A percentile compares a stretch with the other conserved stretches of the same genome.
Conservation (phyloP, 768 basidiomycete species). For the Suillus clintonianus region DNA sequence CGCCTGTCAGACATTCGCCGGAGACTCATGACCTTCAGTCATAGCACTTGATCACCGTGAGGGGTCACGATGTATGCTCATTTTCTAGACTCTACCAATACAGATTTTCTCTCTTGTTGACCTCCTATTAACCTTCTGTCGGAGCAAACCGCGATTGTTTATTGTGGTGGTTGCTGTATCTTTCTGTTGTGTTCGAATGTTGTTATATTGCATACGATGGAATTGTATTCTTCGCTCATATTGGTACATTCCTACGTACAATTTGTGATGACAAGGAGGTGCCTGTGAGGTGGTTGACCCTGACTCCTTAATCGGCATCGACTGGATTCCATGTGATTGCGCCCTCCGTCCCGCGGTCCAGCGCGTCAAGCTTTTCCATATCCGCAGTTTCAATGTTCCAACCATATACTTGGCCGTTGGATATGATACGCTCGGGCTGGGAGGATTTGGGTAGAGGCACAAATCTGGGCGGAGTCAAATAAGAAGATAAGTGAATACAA, state of each 20-base stretch:
- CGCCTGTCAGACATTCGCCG: slow-evolving; percentile 42
- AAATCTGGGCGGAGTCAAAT: slow-evolving; percentile 29
- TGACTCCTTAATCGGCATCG: slow-evolving; percentile 14
- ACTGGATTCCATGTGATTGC: slow-evolving; percentile 53
- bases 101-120: background rate
- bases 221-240: background rate
- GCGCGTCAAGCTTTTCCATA: slow-evolving; percentile 43
- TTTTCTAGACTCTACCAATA: background rate
- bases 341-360: slow-evolving; percentile 48
- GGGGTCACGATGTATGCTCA: background rate
- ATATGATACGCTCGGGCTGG: slow-evolving; percentile 40
- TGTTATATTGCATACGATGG: no score
- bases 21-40: slow-evolving; percentile 34
- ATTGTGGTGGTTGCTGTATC: background rate
- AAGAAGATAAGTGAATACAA: background rate
- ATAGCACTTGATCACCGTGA: background rate
- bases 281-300: background rate
- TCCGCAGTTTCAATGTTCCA: slow-evolving; percentile 45
- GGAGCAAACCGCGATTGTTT: no score
- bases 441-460: slow-evolving; percentile 53
- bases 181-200: background rate
- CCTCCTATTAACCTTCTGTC: background rate
- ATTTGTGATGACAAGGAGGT: background rate
- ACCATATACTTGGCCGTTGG: slow-evolving; percentile 47
- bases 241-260: background rate